Conservation (phyloP, 2,329 filamentous ascomycete genomes). For the Didymella pinodella region DNA sequence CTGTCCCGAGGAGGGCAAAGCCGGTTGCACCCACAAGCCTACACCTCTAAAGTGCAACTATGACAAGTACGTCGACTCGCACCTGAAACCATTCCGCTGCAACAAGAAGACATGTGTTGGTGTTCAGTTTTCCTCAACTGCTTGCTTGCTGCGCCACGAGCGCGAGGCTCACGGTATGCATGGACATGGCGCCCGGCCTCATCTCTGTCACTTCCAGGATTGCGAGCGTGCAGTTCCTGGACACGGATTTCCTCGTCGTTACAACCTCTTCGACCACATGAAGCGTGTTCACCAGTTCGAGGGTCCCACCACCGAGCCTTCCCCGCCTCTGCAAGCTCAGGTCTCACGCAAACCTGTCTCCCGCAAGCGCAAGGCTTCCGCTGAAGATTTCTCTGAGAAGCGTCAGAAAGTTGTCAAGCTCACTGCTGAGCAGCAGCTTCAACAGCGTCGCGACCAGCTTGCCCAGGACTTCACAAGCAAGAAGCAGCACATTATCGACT, state of each 20-base stretch:
- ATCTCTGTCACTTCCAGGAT: conserved; percentile 84
- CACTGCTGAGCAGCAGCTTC: conserved; percentile 45
- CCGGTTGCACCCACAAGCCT: conserved; percentile 85
- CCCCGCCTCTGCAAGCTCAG: conserved; percentile 38
- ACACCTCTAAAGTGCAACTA: conserved; percentile 99
- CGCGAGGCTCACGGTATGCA: conserved; percentile 96
- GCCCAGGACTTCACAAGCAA: conserved; percentile 44
- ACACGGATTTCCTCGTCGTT: conserved; percentile 91
- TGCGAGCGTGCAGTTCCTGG: conserved; percentile 84
- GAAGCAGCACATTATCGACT: conserved; percentile 48
- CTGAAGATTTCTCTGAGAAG: conserved; percentile 45
- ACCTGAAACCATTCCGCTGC: conserved; percentile 95
- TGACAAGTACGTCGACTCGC: conserved; percentile 97
- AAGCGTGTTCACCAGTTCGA: conserved; percentile 81
- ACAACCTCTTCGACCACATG: conserved; percentile 98
- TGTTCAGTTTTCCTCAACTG: conserved; percentile 91
- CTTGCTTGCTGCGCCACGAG: conserved; percentile 92
- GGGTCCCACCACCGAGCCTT: conserved; percentile 45
- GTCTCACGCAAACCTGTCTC: conserved; percentile 37
- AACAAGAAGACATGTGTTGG: conserved; percentile 84
- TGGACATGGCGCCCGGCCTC: conserved; percentile 90
- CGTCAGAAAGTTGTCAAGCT: conserved; percentile 44
- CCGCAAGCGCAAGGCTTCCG: conserved; percentile 48
- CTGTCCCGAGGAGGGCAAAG: conserved; percentile 81
- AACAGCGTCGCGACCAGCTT: conserved; percentile 43